These are phyloP conservation scores for Tagetes erecta DNA, from an alignment of 129 eudicot genomes.

Conservation along the genomic window DNA sequence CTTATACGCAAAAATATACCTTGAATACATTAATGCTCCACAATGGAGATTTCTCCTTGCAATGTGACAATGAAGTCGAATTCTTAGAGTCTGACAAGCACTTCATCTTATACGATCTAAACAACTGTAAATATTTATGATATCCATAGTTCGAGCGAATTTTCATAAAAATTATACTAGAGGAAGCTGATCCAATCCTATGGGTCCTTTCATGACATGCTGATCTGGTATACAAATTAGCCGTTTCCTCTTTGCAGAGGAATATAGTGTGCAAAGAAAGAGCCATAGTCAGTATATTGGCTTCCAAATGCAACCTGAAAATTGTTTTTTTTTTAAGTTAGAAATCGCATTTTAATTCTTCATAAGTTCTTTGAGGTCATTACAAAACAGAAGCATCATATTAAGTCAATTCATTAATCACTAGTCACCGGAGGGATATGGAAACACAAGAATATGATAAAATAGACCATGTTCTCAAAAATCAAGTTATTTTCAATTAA, in stretches of 20 bases:
- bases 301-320: slow-evolving; percentile 39
- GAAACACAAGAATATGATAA: not conserved
- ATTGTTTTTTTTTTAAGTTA: not conserved
- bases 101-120: slow-evolving; percentile 36
- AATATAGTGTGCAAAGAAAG: slow-evolving; percentile 47
- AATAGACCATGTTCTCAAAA: not conserved
- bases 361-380: slow-evolving; percentile 8
- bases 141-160: slow-evolving; percentile 39
- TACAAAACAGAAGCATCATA: not conserved
- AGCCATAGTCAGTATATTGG: slow-evolving; percentile 51
- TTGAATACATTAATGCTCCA: slow-evolving; percentile 30
- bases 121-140: slow-evolving; percentile 33
- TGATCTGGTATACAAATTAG: slow-evolving; percentile 32
- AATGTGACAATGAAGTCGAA: slow-evolving; percentile 35
- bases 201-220: slow-evolving; percentile 36
- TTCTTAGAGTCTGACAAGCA: slow-evolving; percentile 31
- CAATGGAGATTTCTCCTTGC: slow-evolving; percentile 33
- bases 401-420: not conserved
- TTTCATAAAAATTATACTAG: slow-evolving; percentile 38
- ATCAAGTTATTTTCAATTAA: not conserved
- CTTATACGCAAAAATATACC: slow-evolving; percentile 38
- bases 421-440: slow-evolving; percentile 6
- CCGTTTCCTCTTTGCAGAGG: slow-evolving; percentile 51
- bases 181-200: slow-evolving; percentile 30
- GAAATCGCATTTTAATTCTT: slow-evolving; percentile 16